Conservation (phyloP, 2,329 filamentous ascomycete species). For the Rugonectria rugulosa region DNA sequence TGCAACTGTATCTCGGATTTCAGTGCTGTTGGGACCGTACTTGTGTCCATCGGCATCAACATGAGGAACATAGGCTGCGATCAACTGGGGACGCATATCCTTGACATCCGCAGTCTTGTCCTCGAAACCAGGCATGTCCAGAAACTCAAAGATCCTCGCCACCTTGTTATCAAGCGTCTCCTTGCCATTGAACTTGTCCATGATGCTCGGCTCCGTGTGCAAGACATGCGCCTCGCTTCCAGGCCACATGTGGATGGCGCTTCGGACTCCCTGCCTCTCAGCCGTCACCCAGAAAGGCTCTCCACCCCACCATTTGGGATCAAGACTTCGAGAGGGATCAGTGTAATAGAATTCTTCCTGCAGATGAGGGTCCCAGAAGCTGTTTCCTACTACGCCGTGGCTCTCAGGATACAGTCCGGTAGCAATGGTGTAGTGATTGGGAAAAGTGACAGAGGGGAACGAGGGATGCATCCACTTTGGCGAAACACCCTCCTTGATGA, state of each 20-base stretch:
- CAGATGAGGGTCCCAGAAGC: conserved; percentile 86
- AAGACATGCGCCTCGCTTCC: conserved; percentile 89
- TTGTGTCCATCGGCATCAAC: conserved; percentile 88
- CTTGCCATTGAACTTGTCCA: conserved; percentile 85
- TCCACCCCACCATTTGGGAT: conserved; percentile 92
- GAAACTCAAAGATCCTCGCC: conserved; percentile 77
- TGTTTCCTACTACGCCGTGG: conserved; percentile 93
- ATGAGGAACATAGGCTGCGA: conserved; percentile 93
- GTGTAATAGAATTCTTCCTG: conserved; percentile 89
- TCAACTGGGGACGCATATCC: conserved; percentile 81
- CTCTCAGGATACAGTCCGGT: conserved; percentile 93
- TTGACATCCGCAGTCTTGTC: conserved; percentile 56
- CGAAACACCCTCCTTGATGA: conserved; percentile 85
- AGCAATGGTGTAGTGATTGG: conserved; percentile 92
- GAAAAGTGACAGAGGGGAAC: conserved; percentile 96
- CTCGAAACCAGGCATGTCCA: conserved; percentile 82
- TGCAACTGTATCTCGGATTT: conserved; percentile 80
- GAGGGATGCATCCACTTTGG: conserved; percentile 92
- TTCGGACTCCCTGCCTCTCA: conserved; percentile 78
- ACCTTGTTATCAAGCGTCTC: conserved; percentile 81
- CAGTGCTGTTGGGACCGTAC: conserved; percentile 93
- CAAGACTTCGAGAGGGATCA: conserved; percentile 75
- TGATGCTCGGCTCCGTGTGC: conserved; percentile 75
- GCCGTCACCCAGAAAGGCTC: conserved; percentile 95
- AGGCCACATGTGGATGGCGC: conserved; percentile 98